Evolutionary conservation across 768 basidiomycete genomes (phyloP).

Genomic region (Lactarius pseudohatsudake): DNA sequence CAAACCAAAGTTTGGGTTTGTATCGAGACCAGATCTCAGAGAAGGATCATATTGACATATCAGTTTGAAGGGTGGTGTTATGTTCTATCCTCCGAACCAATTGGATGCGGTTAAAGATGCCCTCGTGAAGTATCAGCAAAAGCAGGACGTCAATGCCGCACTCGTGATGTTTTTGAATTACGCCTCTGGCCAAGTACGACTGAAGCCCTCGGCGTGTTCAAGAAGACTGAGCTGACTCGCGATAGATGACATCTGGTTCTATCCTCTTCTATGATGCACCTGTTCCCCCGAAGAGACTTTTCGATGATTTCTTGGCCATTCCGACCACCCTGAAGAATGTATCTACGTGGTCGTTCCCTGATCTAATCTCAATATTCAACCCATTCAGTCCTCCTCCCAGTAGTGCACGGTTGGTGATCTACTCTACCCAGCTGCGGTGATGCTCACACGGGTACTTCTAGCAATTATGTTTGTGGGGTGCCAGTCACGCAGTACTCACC

Average conservation of each 20-base stretch:
- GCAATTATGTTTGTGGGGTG: background rate
- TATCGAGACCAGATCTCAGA: background rate
- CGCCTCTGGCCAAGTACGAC: background rate
- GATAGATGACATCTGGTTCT: background rate
- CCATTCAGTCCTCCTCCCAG: background rate
- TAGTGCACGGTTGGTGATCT: background rate
- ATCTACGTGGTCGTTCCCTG: constrained; percentile 6
- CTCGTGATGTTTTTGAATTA: background rate
- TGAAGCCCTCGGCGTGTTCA: background rate
- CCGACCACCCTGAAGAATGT: background rate
- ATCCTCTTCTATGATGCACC: constrained; percentile 30
- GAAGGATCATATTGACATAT: background rate
- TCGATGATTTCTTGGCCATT: constrained; percentile 29
- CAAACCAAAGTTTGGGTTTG: constrained; percentile 33
- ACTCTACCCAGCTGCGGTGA: background rate
- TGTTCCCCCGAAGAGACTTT: constrained; percentile 18
- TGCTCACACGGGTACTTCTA: background rate
- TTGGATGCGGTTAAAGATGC: background rate
- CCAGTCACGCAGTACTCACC: constrained; percentile 5
- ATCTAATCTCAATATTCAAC: background rate
- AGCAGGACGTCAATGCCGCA: background rate
- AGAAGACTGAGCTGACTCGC: background rate
- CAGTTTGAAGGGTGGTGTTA: background rate
- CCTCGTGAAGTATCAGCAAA: background rate
- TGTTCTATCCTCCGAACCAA: background rate